Percentiles rank a stretch among this genome's conserved stretches.
These are phyloP conservation scores for Saururus chinensis DNA, from an alignment of 164 flowering plant genomes.

Conservation along the genomic window DNA sequence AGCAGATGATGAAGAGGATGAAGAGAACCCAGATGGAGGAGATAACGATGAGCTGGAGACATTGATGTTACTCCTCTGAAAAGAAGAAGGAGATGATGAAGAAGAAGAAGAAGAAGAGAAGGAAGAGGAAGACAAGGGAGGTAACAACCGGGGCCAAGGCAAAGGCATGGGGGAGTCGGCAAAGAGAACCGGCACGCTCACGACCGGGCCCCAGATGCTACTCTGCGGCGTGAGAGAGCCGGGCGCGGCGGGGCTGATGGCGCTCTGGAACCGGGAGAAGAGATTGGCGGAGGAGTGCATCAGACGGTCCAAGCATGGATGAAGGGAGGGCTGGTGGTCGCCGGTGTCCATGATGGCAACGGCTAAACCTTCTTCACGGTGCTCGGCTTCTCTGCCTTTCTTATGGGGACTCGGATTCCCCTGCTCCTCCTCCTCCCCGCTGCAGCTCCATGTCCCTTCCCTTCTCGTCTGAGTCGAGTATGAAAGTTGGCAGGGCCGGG, in stretches of 20 bases:
- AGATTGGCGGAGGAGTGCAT: background rate
- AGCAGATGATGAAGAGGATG: slow-evolving; percentile 2
- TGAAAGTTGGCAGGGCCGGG: no score
- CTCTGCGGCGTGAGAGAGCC: background rate
- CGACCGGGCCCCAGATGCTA: background rate
- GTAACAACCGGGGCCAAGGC: background rate
- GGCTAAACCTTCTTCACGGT: no score
- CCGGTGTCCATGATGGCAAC: background rate
- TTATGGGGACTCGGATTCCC: no score
- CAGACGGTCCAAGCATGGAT: no score
- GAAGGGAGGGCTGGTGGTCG: background rate
- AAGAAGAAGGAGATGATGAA: background rate
- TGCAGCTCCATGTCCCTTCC: background rate
- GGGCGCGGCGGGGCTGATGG: background rate
- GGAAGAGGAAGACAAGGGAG: background rate
- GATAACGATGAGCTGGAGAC: slow-evolving; percentile 7
- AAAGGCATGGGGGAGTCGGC: background rate
- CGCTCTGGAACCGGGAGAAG: slow-evolving; percentile 1
- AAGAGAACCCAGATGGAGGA: slow-evolving; percentile 36
- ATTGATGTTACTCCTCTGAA: background rate
- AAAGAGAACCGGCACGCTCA: background rate
- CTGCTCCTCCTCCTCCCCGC: no score
- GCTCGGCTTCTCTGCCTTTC: no score
- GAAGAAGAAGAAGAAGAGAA: background rate
- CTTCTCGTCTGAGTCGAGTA: background rate